Base-by-base conservation (phyloP, 495 filamentous ascomycete genomes). In the Penicillium argentinense region DNA sequence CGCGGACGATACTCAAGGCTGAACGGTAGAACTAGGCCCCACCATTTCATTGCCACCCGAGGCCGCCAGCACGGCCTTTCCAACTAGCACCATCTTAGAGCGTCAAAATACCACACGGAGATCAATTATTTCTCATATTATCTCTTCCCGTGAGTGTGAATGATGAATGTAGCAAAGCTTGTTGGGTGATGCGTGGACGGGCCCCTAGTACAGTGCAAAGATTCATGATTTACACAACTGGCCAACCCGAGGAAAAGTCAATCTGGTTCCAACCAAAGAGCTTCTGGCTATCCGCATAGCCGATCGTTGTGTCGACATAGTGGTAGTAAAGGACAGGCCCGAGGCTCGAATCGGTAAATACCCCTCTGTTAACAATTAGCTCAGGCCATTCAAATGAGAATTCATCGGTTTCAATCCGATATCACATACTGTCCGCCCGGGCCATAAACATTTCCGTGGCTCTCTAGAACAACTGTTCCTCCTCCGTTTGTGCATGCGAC, bases 261-360 rank as follows among this genome's bases (percentile, higher is more conserved):
- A 91, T 75, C 7, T 57, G 59, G 42, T 88, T 89, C 77, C 80
- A 84, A 4, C 87, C 85, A 52, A 89, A 86, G 39, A 69, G 66
- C 56, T 85, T 83, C 51, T 87, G 70, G 1, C 69, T 72, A 60
- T 88, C 84, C 0, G 69, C 78, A 51, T 80, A 83, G 0, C 86
- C 85, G 50, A 88, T 70, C 3, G 51, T 77, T 0, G 79, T 87
- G 54, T 89, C 75, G 17, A 82, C 63, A 28, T 88, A 88, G 54
- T 88, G 84, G 53, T 89, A 89, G 58, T 89, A 89, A 12, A 89
- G 71, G 11, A 89, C 72, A 22, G 79, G 60, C 2, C 75, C 74
- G 0, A 69, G 50, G 6, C 46, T 62, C 1, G 73, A 63, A 57
- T 80, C 77, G 22, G 64, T 69, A 43, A 67, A 77, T 0, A 82